Percentiles rank a stretch among this genome's conserved stretches.
Conservation (phyloP, 2,329 filamentous ascomycete species). For the Alternaria arbusti region DNA sequence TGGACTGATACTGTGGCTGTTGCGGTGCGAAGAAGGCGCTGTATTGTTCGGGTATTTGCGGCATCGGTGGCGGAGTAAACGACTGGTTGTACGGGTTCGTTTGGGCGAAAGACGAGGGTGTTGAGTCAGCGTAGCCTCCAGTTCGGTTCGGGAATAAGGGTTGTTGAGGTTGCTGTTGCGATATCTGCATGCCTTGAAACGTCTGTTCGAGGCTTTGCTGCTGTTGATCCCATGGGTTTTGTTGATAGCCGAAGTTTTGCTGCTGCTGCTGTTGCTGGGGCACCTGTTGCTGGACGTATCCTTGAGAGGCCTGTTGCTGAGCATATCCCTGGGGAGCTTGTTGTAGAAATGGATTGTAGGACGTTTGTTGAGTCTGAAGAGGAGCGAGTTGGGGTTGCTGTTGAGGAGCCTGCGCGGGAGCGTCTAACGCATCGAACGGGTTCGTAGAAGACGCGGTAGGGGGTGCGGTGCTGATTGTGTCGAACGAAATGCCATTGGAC, state of each 20-base stretch:
- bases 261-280: conserved; percentile 8
- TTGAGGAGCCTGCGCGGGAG: conserved; percentile 29
- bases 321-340: conserved; percentile 40
- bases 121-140: conserved; percentile 61
- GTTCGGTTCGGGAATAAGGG: conserved; percentile 77
- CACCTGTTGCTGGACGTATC: conserved; percentile 5
- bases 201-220: conserved; percentile 65
- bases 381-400: conserved; percentile 36
- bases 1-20: conserved; percentile 46
- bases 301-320: conserved; percentile 25
- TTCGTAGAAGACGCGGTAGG: conserved; percentile 41
- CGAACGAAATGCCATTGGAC: conserved; percentile 53
- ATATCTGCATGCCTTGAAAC: conserved; percentile 77
- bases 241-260: conserved; percentile 20
- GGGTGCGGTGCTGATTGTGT: conserved; percentile 45
- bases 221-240: conserved; percentile 31
- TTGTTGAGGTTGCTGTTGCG: conserved; percentile 30
- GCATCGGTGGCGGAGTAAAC: conserved; percentile 51
- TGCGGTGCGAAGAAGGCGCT: conserved; percentile 40
- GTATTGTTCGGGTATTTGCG: conserved; percentile 50
- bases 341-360: conserved; percentile 74
- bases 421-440: conserved; percentile 55
- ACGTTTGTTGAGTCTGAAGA: conserved; percentile 40
- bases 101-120: conserved; percentile 44
- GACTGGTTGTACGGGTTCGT: conserved; percentile 52